Evolutionary conservation across 352 stramenopile species (phyloP).

Genomic region (Blastocystis hominis): DNA sequence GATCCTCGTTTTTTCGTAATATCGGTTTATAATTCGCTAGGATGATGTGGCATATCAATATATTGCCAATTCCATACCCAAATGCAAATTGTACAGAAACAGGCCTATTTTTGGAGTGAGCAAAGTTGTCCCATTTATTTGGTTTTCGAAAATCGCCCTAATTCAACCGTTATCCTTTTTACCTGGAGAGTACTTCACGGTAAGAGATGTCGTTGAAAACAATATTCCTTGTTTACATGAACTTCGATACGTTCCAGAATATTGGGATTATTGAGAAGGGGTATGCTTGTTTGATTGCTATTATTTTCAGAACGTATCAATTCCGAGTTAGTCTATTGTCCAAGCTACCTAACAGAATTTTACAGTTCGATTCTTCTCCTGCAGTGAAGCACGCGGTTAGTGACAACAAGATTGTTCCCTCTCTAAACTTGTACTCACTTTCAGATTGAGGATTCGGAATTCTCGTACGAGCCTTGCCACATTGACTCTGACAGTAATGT

Average conservation of each 20-base stretch:
- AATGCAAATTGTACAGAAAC: not conserved
- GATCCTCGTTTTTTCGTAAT: too few relatives aligned
- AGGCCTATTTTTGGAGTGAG: not conserved
- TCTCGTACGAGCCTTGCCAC: not conserved
- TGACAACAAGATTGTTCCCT: not conserved
- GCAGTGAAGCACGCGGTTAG: not conserved
- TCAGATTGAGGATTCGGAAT: slow-evolving; percentile 28
- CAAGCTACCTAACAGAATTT: not conserved
- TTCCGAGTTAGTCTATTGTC: not conserved
- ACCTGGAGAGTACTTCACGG: not conserved
- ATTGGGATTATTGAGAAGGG: not conserved
- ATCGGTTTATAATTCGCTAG: too few relatives aligned
- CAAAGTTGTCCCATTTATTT: not conserved
- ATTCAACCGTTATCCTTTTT: not conserved
- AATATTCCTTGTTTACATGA: slow-evolving; percentile 43
- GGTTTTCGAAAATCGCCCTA: not conserved
- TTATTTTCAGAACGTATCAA: not conserved
- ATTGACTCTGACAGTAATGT: slow-evolving; percentile 12
- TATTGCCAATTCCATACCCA: too few relatives aligned
- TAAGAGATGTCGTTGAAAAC: slow-evolving; percentile 35
- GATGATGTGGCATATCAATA: too few relatives aligned
- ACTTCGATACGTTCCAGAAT: slow-evolving; percentile 46
- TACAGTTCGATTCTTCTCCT: not conserved
- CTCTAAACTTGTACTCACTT: not conserved
- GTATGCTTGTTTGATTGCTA: not conserved